Base-by-base conservation (phyloP, 2,329 filamentous ascomycete species). In the Kalmusia sp. region DNA sequence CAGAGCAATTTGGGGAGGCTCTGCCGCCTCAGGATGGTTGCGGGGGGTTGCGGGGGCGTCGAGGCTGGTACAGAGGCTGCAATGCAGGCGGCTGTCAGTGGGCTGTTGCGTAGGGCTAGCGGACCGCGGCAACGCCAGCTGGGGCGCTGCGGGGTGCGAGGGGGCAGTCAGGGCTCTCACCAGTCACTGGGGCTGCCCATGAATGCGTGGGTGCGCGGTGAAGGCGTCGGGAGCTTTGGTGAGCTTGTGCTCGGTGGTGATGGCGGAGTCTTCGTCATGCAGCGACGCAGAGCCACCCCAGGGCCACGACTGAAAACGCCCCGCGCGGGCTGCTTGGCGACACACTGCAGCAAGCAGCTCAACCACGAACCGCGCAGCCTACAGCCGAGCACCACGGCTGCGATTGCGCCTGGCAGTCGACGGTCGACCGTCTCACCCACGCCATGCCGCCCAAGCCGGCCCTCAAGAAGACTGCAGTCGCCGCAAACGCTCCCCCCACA, bases 371-470 rank as follows among this genome's bases (percentile, higher is more conserved):
- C n/a, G 24, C 40, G 34, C 39, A 28, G 28, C 22, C 22, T 28
- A 22, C 19, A 31, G 1, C 46, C 15, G 6, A 28, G 5, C 21
- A 19, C 30, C 31, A 22, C 46, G 24, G 17, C 33, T 48, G 41
- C 28, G 12, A 6, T 19, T 35, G 50, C 51, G 40, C 28, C 22
- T 2, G n/a, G 11, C 37, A 25, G 28, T 24, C 37, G 15, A 17
- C 48, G 22, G 8, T 17, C 8, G 19, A 35, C 30, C 6, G 7
- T 21, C 8, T 15, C n/a, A 27, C 27, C 43, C 14, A 8, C 49
- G 52, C 49, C 51, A 75, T 75, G 70, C 64, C 72, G 46, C 77
- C 76, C 52, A 79, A 76, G 61, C 78, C 78, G 30, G 80, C 80
- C 19, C 68, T 80, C 28, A 80, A 80, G 62, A 77, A 75, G 52